A percentile compares a stretch with the other conserved stretches of the same genome.
These are phyloP conservation scores for Pistacia atlantica DNA, from an alignment of 345 rosid species.

Conservation along the genomic window DNA sequence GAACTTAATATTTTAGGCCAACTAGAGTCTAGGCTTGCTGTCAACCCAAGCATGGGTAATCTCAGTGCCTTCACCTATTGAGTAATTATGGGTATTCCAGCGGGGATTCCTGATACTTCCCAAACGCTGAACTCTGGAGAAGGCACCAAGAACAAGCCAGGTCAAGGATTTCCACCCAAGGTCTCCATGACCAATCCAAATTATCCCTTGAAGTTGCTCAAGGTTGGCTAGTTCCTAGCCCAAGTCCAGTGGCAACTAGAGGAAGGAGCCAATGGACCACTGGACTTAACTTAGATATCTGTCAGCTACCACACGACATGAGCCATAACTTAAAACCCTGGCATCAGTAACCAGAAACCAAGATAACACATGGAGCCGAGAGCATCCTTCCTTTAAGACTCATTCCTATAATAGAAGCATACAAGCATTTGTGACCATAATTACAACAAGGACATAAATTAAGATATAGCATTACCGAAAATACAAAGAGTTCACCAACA, in stretches of 20 bases:
- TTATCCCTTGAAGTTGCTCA: neutral
- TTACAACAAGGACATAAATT: neutral
- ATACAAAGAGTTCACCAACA: slow-evolving; percentile 80
- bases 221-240: neutral
- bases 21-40: neutral
- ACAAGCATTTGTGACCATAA: neutral
- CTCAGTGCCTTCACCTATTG: neutral
- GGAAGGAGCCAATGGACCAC: neutral
- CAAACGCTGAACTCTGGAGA: neutral
- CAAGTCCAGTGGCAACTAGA: neutral
- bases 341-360: neutral
- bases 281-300: neutral
- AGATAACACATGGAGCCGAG: neutral
- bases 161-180: neutral
- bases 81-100: neutral
- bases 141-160: neutral
- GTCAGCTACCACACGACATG: neutral
- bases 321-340: neutral
- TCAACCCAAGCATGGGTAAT: neutral
- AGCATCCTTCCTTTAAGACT: neutral
- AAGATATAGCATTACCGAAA: slow-evolving; percentile 51
- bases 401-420: neutral
- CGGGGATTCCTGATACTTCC: neutral
- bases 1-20: neutral
- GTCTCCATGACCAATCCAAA: neutral